Base-by-base conservation (phyloP, 2,329 filamentous ascomycete genomes). In the Diaporthe velutina region DNA sequence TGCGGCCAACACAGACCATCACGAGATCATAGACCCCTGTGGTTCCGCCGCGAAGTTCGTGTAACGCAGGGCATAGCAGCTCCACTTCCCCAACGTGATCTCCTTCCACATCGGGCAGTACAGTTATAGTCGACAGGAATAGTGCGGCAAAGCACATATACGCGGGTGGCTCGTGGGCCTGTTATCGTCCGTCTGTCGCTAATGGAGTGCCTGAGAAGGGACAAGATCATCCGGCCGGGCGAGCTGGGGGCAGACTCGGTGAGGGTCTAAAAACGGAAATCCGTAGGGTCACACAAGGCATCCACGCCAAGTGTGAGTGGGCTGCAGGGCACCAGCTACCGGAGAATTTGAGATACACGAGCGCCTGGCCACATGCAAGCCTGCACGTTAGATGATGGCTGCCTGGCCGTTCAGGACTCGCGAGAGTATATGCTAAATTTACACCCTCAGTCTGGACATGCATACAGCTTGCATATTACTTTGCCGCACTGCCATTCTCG, bases 201-300 rank as follows among this genome's bases (percentile, higher is more conserved):
- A 15, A 28, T 68, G 15, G 12, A 15, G 30, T 19, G 61, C 45
- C 22, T 35, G 45, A 25, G 61, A 67, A 67, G 30, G 45, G 45
- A 67, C 19, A 52, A 52, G 61, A 67, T 38, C 30, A 19, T 54
- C 30, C n/a, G 22, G 33, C 45, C 9, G 45, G 19, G 17, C 15
- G 28, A 40, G 48, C 33, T 68, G n/a, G 45, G 30, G 33, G 45
- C 48, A 54, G 22, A 68, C 15, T 33, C 64, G 48, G 45, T 54
- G 33, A 40, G 22, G 48, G 48, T 68, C 64, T 38, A 68, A 54
- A 48, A 68, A 68, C 52, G 45, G 45, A 67, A 67, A 28, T 52
- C 30, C 64, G 22, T 25, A 54, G 30, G 22, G 64, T 67, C 22
- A 67, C 64, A 52, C 64, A 52, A 67, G 64, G 19, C 30, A 67